Percentiles rank a stretch among this genome's conserved stretches.
These are phyloP conservation scores for Yarrowia phangngaensis DNA, from an alignment of 805 yeast species.

Conservation along the genomic window DNA sequence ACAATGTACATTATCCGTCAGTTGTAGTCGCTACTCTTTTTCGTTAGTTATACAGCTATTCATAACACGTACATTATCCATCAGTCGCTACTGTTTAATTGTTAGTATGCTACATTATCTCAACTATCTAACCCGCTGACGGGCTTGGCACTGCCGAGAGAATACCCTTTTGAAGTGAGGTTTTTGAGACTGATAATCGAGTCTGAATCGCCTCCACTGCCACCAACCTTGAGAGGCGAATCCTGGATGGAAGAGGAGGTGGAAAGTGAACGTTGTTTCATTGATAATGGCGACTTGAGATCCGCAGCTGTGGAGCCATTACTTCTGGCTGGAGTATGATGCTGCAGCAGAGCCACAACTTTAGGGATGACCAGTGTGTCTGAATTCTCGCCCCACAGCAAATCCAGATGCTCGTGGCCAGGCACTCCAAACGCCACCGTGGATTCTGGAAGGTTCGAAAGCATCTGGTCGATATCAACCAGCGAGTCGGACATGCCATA, in stretches of 20 bases:
- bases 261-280: constrained; percentile 11
- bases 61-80: too few relatives aligned
- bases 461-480: constrained; percentile 79
- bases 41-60: too few relatives aligned
- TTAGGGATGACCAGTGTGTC: constrained; percentile 36
- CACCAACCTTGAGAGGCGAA: constrained; percentile 14
- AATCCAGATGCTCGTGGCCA: constrained; percentile 84
- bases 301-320: not conserved
- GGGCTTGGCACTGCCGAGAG: constrained; percentile 14
- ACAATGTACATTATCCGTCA: too few relatives aligned
- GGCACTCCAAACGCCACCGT: constrained; percentile 46
- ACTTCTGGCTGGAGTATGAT: constrained; percentile 13
- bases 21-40: too few relatives aligned
- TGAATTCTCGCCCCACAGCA: constrained; percentile 80
- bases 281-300: constrained; percentile 11
- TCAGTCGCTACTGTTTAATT: too few relatives aligned
- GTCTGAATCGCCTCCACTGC: constrained; percentile 8
- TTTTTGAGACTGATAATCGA: constrained; percentile 12
- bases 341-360: constrained; percentile 27
- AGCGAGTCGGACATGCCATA: constrained; percentile 80
- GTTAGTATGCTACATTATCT: too few relatives aligned
- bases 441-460: constrained; percentile 56
- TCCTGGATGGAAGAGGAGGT: constrained; percentile 23
- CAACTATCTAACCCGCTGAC: too few relatives aligned
- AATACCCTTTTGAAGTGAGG: constrained; percentile 15